Evolutionary conservation across 2,329 filamentous ascomycete genomes (phyloP), one percentile per base, ranked within the genome.

Genomic region (Colletotrichum siamense): DNA sequence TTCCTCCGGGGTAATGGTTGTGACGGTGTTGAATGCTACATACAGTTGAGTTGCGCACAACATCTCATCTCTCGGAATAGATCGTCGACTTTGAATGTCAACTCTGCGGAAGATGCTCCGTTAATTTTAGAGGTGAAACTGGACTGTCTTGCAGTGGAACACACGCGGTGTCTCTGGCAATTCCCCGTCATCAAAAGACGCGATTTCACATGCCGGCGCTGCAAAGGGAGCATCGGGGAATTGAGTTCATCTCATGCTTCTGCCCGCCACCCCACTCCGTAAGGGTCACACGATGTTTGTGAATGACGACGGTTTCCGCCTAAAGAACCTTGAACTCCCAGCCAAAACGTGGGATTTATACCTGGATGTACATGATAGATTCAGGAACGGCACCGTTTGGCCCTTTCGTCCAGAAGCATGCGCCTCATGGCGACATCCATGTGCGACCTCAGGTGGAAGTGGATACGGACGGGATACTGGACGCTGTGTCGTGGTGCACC

Each of bases 241-340:
- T 75, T 75, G 72, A 75, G 39, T 73, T 75, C 72, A 28, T 75
- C 72, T 63, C 61, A 71, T 65, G 10, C 28, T 26, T 26, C 22
- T 18, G 15, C 24, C 26, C 34, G 16, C 32, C 34, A 28, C 30
- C 28, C 44, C 22, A 55, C 22, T 18, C 6, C 6, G 8, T 49
- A 9, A 10, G 57, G 28, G 28, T 63, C 28, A 36, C 39, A 62
- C 32, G 49, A 44, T 61, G 16, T 15, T 36, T 52, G 44, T 4
- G 8, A 39, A 8, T 28, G 68, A 52, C 8, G 57, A 34, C 30
- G 55, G 6, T 15, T 10, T 1, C 13, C 39, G 39, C 39, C 44
- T 13, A 22, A 49, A 49, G 44, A 49, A 52, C 44, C n/a, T 52
- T 52, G 44, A 22, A 1, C 44, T 22, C 44, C 44, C 18, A 22